Percentiles rank a stretch among this genome's conserved stretches.
Evolutionary conservation across 495 filamentous ascomycete species (phyloP).

Genomic region (Massariosphaeria phaeospora): DNA sequence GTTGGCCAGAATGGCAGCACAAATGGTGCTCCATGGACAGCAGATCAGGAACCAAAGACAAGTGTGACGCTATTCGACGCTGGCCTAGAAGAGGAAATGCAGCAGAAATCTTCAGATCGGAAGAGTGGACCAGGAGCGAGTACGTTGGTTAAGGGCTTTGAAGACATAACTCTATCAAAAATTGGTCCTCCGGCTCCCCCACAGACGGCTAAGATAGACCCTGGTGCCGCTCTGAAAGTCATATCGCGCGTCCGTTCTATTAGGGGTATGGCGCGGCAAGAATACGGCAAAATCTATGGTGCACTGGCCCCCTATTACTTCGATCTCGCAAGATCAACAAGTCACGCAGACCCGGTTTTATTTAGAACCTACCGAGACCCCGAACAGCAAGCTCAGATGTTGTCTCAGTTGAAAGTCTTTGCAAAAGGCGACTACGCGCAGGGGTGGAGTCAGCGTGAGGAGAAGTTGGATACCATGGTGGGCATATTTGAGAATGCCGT

Average conservation of each 20-base stretch:
- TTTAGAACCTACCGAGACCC: conserved; percentile 85
- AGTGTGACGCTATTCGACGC: conserved; percentile 68
- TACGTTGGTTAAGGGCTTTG: conserved; percentile 59
- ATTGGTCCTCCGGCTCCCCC: conserved; percentile 1
- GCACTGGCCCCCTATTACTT: conserved; percentile 83
- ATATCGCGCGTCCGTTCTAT: conserved; percentile 69
- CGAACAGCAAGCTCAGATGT: conserved; percentile 79
- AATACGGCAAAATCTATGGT: conserved; percentile 86
- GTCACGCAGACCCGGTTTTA: conserved; percentile 73
- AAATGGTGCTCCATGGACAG: conserved; percentile 34
- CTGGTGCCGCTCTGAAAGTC: conserved; percentile 57
- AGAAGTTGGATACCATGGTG: conserved; percentile 66
- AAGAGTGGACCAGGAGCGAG: conserved; percentile 10
- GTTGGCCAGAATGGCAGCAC: conserved; percentile 39
- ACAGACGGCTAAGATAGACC: conserved; percentile 41
- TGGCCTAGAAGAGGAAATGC: conserved; percentile 52
- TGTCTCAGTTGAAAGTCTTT: conserved; percentile 74
- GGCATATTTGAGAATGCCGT: conserved; percentile 87
- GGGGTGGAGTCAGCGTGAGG: conserved; percentile 65
- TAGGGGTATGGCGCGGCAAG: conserved; percentile 77
- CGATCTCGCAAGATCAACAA: conserved; percentile 66
- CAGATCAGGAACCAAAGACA: conserved; percentile 21
- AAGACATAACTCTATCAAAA: conserved; percentile 54
- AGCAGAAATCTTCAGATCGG: conserved; percentile 35
- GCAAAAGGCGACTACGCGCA: conserved; percentile 70